These are phyloP conservation scores for Mycena galopus DNA, from an alignment of 768 basidiomycete genomes.

Conservation along the genomic window DNA sequence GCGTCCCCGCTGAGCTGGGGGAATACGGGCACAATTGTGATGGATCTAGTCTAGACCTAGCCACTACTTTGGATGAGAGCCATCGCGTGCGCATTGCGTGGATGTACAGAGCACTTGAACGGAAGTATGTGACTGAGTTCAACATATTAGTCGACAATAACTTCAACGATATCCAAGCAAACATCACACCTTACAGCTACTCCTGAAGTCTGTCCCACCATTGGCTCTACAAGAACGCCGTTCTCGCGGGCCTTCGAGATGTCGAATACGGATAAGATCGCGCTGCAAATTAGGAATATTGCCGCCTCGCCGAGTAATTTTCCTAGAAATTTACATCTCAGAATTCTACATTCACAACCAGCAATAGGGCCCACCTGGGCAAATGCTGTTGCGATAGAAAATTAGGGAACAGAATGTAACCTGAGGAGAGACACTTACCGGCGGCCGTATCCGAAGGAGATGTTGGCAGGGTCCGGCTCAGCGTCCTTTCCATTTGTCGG, in stretches of 20 bases:
- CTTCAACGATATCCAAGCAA: too few relatives aligned
- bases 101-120: background rate
- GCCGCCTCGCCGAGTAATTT: background rate
- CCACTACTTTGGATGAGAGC: background rate
- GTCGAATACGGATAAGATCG: too few relatives aligned
- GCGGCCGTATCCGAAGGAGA: constrained; percentile 63
- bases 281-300: background rate
- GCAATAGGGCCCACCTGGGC: background rate
- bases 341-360: background rate
- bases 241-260: too few relatives aligned
- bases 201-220: too few relatives aligned
- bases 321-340: background rate
- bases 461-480: constrained; percentile 50
- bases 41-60: background rate
- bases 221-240: too few relatives aligned
- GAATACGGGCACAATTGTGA: background rate
- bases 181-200: too few relatives aligned
- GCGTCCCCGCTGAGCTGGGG: background rate
- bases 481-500: constrained; percentile 24
- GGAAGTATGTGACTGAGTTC: background rate
- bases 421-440: constrained; percentile 36
- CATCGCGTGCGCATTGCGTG: background rate
- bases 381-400: background rate
- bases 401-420: background rate
- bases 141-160: too few relatives aligned